Percentiles rank a stretch among this genome's conserved stretches.
Evolutionary conservation across 2,329 filamentous ascomycete genomes (phyloP).

Genomic region (Chrysoporthe austroafricana): DNA sequence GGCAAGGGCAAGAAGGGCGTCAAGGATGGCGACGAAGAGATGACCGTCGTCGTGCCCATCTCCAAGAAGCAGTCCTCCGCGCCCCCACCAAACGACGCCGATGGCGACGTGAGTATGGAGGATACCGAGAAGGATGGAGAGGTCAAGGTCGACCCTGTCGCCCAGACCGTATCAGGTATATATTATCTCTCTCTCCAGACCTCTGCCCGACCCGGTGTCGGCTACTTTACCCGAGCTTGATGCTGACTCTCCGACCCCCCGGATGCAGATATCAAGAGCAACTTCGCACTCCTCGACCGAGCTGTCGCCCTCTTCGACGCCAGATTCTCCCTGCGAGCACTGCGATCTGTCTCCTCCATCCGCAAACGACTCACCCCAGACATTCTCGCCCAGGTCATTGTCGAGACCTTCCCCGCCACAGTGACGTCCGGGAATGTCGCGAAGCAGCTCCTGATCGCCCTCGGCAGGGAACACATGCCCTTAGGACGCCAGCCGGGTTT

Average conservation of each 20-base stretch:
- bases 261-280: conserved; percentile 84
- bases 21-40: conserved; percentile 76
- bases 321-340: conserved; percentile 89
- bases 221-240: not conserved
- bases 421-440: conserved; percentile 66
- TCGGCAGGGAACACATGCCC: conserved; percentile 68
- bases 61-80: conserved; percentile 67
- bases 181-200: conserved; percentile 18
- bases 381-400: conserved; percentile 78
- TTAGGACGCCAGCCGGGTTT: conserved; percentile 60
- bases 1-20: conserved; percentile 65
- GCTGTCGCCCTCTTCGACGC: conserved; percentile 93
- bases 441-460: conserved; percentile 69
- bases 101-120: conserved; percentile 75
- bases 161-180: conserved; percentile 64
- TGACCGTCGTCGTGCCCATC: conserved; percentile 79
- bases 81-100: conserved; percentile 60
- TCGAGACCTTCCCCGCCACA: conserved; percentile 73
- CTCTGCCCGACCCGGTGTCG: not conserved
- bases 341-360: conserved; percentile 93
- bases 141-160: conserved; percentile 62
- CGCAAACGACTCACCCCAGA: conserved; percentile 87
- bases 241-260: conserved; percentile 13
- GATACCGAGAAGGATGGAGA: conserved; percentile 58
- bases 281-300: conserved; percentile 88